Percentiles rank a stretch among this genome's conserved stretches.
Evolutionary conservation across 306 rosid species (phyloP).

Genomic region (Trifolium subterraneum): DNA sequence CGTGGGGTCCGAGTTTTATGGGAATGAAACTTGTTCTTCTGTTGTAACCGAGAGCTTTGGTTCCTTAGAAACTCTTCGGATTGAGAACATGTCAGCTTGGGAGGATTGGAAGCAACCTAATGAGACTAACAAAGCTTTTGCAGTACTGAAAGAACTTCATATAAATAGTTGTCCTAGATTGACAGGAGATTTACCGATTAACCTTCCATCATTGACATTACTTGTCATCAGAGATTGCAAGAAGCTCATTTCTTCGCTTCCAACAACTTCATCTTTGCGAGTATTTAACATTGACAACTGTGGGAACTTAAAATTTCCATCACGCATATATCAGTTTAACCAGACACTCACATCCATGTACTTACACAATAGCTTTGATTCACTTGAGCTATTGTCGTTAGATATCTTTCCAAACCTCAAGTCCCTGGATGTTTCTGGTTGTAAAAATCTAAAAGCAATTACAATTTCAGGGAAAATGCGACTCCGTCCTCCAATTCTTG

Average conservation of each 20-base stretch:
- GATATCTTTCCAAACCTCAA: conserved; percentile 46
- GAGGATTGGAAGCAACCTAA: conserved; percentile 36
- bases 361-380: conserved; percentile 39
- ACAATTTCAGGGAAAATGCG: conserved; percentile 12
- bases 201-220: conserved; percentile 48
- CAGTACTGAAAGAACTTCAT: conserved; percentile 30
- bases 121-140: conserved; percentile 10
- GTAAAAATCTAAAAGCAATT: conserved; percentile 42
- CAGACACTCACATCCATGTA: conserved; percentile 29
- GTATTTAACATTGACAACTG: conserved; percentile 36
- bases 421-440: conserved; percentile 34
- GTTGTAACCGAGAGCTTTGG: conserved; percentile 12
- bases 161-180: conserved; percentile 37
- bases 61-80: conserved; percentile 38
- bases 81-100: conserved; percentile 42
- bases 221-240: conserved; percentile 38
- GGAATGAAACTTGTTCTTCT: background rate
- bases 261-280: background rate
- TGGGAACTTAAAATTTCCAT: conserved; percentile 27
- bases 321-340: background rate
- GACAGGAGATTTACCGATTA: conserved; percentile 31
- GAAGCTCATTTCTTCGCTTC: conserved; percentile 30
- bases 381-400: conserved; percentile 40
- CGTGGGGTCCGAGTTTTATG: conserved; percentile 38
- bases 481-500: background rate